Evolutionary conservation across 768 basidiomycete species (phyloP).

Genomic region (Panaeolus papilionaceus): DNA sequence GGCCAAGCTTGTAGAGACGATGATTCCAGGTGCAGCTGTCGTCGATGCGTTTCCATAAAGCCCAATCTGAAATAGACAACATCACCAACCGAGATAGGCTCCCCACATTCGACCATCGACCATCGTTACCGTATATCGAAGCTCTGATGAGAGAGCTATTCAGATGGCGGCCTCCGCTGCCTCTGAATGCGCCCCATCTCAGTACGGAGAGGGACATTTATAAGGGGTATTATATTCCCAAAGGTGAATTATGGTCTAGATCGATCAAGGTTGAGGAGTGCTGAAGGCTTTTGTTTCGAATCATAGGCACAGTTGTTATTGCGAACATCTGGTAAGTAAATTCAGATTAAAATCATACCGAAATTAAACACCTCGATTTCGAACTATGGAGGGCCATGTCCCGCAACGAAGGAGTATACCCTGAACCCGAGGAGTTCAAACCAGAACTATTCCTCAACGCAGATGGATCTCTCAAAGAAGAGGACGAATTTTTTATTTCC

Average conservation of each 20-base stretch:
- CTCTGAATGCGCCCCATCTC: slow-evolving; percentile 30
- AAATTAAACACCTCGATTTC: neutral
- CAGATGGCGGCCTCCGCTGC: slow-evolving; percentile 28
- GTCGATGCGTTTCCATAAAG: slow-evolving; percentile 29
- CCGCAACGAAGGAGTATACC: slow-evolving; percentile 29
- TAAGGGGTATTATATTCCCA: slow-evolving; percentile 33
- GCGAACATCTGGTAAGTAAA: slow-evolving; percentile 26
- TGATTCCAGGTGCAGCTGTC: slow-evolving; percentile 23
- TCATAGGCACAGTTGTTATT: slow-evolving; percentile 20
- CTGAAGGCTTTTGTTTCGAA: neutral
- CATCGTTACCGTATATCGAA: slow-evolving; percentile 30
- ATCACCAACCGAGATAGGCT: slow-evolving; percentile 35
- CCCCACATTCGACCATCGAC: slow-evolving; percentile 29
- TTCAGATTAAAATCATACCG: neutral
- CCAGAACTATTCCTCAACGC: slow-evolving; percentile 33
- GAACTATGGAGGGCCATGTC: slow-evolving; percentile 26
- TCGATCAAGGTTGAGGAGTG: too few species aligned
- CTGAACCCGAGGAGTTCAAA: slow-evolving; percentile 30
- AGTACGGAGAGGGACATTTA: slow-evolving; percentile 34
- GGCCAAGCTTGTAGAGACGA: slow-evolving; percentile 14
- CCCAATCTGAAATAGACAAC: slow-evolving; percentile 37
- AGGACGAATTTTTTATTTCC: slow-evolving; percentile 19
- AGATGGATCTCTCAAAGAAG: slow-evolving; percentile 21
- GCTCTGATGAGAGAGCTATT: slow-evolving; percentile 22
- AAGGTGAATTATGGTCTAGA: slow-evolving; percentile 19